Base-by-base conservation (phyloP, 2,329 filamentous ascomycete genomes). In the Triangularia verruculosa region DNA sequence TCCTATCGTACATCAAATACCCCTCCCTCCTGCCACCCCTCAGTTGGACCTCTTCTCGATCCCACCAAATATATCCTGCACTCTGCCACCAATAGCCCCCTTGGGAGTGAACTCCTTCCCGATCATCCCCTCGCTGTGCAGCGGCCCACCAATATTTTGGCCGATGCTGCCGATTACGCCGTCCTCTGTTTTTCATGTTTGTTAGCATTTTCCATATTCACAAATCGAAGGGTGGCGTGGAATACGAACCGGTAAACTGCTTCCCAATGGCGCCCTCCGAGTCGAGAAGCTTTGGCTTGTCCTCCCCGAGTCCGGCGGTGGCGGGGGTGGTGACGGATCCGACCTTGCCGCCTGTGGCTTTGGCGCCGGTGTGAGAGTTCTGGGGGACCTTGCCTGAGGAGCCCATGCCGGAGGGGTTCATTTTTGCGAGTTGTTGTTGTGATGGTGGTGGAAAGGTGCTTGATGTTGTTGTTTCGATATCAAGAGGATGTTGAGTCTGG, bases 31-130 rank as follows among this genome's bases (percentile, higher is more conserved):
- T 7, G 2, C 15, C 12, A 39, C 8, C 30, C 13, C 28, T 65
- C 32, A 70, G 27, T 64, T 64, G n/a, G 56, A 56, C 28, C 32
- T 64, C 67, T 66, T 65, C 54, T 66, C 76, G 11, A 70, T 73
- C 4, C 80, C 80, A 0, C 79, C 80, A 65, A 81, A 64, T 0
- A 70, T 66, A 3, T 75, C 67, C 75, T 86, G 83, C 0, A 86
- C 80, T 3, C 79, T 78, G 1, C 83, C 83, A 2, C 83, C 83
- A 27, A 86, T 79, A 4, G 75, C 77, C 17, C 82, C 82, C 53
- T 83, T 79, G 0, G 77, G 71, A 0, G 83, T 85, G 67, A 86
- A 87, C 66, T 84, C 82, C 62, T 81, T 82, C 20, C 84, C 83
- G 61, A 86, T 78, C 8, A 77, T 69, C 0, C 84, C 83, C 1